phyloP scores from a whole-genome alignment of 2,329 filamentous ascomycete species.

The Fusarium sp. region DNA sequence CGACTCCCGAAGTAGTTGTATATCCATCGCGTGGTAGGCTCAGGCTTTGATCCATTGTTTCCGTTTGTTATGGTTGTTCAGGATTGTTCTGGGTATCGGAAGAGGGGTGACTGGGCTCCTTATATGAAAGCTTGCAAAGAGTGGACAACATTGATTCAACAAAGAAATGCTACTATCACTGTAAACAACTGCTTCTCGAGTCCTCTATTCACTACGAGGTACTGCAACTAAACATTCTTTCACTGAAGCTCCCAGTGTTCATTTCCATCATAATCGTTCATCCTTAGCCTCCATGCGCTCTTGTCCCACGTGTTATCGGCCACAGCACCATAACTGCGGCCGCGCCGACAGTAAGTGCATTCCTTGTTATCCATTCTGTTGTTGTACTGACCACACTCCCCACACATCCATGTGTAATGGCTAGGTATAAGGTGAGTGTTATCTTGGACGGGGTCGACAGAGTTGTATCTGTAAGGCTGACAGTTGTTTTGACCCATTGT shows the following conservation, averaged over 20 bases:
- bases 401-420: too few relatives aligned
- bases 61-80: too few relatives aligned
- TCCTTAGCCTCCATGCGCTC: neutral
- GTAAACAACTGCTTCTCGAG: too few relatives aligned
- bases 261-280: neutral
- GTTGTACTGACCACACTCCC: too few relatives aligned
- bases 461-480: neutral
- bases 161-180: neutral
- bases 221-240: neutral
- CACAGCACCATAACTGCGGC: accelerated
- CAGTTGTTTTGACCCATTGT: neutral
- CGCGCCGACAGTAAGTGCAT: too few relatives aligned
- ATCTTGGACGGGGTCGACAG: neutral
- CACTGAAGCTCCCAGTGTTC: neutral
- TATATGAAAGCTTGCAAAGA: neutral
- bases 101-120: neutral
- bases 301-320: too few relatives aligned
- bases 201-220: neutral
- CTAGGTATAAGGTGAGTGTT: neutral
- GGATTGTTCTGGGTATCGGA: too few relatives aligned
- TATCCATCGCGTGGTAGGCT: too few relatives aligned
- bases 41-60: too few relatives aligned
- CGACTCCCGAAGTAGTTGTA: too few relatives aligned
- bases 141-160: neutral
- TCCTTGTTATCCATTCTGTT: too few relatives aligned